phyloP scores from a whole-genome alignment of 441 rosid species.

The Theobroma grandiflorum region DNA sequence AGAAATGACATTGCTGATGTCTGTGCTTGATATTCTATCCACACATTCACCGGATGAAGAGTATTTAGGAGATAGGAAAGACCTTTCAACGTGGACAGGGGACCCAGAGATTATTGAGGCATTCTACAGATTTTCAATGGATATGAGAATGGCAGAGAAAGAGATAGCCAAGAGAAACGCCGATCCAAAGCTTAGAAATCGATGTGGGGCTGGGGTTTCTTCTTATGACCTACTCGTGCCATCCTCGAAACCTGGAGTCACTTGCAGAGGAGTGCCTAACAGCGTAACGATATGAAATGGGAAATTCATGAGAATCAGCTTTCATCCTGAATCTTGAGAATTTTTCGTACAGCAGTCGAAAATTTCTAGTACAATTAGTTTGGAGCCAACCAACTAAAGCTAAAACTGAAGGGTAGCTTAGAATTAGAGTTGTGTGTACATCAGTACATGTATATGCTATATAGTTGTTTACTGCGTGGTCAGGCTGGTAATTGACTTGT shows the following conservation, averaged over 20 bases:
- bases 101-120: constrained; percentile 37
- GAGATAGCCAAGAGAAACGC: constrained; percentile 54
- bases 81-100: constrained; percentile 46
- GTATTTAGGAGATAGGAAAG: constrained; percentile 51
- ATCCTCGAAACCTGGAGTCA: background rate
- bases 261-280: constrained; percentile 59
- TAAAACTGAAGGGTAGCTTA: background rate
- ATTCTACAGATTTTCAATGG: constrained; percentile 43
- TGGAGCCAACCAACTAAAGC: background rate
- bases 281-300: constrained; percentile 45
- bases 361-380: background rate
- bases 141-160: constrained; percentile 45
- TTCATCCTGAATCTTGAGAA: background rate
- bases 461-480: too few relatives aligned
- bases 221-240: constrained; percentile 47
- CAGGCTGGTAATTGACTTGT: too few relatives aligned
- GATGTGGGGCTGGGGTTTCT: constrained; percentile 52
- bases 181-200: constrained; percentile 47
- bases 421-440: background rate
- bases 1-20: constrained; percentile 49
- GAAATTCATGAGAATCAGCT: background rate
- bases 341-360: background rate
- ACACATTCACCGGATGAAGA: constrained; percentile 52
- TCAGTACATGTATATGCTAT: background rate
- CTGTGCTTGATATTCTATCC: constrained; percentile 55